Conservation (phyloP, 768 basidiomycete genomes). For the Auricularia auricula-judae region DNA sequence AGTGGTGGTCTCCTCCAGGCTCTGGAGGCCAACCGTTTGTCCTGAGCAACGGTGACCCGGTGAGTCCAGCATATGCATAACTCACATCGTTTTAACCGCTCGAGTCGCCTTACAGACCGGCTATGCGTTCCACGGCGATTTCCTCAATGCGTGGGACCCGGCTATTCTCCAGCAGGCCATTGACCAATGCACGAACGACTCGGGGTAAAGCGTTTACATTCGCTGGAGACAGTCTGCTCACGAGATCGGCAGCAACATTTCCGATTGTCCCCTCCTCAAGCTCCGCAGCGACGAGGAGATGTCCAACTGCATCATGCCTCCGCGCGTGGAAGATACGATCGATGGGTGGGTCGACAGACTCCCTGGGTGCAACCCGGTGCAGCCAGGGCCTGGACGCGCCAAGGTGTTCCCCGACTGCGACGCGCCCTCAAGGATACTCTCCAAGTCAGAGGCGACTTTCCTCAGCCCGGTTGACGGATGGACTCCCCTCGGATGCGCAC, state of each 20-base stretch:
- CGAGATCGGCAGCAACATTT: not conserved
- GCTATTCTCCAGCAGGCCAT: not conserved
- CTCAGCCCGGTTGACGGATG: not conserved
- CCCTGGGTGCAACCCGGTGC: not conserved
- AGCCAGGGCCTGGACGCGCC: not conserved
- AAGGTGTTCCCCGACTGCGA: not conserved
- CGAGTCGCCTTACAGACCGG: not conserved
- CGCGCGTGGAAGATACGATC: not conserved
- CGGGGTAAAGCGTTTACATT: not conserved
- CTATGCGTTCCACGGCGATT: not conserved
- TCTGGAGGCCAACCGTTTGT: not conserved
- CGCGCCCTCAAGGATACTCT: not conserved
- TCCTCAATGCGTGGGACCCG: not conserved
- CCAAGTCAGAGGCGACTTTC: not conserved
- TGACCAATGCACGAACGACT: not conserved
- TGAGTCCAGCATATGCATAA: not conserved
- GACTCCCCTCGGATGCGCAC: not conserved
- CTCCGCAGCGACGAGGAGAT: not conserved
- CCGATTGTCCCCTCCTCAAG: not conserved
- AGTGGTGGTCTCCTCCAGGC: not conserved
- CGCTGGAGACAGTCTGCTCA: too few relatives aligned
- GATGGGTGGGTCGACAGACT: not conserved
- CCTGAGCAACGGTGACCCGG: not conserved
- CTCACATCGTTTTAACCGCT: too few relatives aligned
- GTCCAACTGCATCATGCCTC: not conserved